A percentile compares a stretch with the other conserved stretches of the same genome.
Evolutionary conservation across 441 rosid genomes (phyloP).

Genomic region (Mallotus repandus): DNA sequence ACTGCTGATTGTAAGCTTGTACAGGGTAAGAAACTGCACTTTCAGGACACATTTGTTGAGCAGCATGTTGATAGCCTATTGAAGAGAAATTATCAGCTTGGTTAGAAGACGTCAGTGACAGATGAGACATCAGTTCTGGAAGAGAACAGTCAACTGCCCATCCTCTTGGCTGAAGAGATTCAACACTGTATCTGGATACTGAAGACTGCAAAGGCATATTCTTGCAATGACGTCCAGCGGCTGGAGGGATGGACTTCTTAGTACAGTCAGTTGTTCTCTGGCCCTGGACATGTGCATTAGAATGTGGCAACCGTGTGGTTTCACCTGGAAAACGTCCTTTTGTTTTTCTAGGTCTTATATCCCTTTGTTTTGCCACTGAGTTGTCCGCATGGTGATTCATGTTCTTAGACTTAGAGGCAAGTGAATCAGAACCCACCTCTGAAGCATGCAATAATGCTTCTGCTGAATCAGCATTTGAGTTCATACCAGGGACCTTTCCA

Average conservation of each 20-base stretch:
- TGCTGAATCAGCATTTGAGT: slow-evolving; percentile 9
- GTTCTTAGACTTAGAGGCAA: not conserved
- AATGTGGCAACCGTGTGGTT: not conserved
- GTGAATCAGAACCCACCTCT: slow-evolving; percentile 5
- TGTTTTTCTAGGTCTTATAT: slow-evolving; percentile 2
- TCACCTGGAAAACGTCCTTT: slow-evolving; percentile 1
- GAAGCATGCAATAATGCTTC: slow-evolving; percentile 3
- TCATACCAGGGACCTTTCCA: not conserved
- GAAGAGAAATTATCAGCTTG: slow-evolving; percentile 3
- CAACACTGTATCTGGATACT: not conserved
- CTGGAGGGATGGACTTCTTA: slow-evolving; percentile 9
- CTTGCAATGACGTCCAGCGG: not conserved
- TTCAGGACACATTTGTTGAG: slow-evolving; percentile 7
- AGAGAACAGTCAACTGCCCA: slow-evolving; percentile 9
- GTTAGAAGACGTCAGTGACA: not conserved
- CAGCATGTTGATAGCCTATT: not conserved
- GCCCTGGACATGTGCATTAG: not conserved
- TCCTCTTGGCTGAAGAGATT: slow-evolving; percentile 8
- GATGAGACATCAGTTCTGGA: slow-evolving; percentile 6
- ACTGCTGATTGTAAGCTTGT: not conserved
- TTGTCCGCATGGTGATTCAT: not conserved
- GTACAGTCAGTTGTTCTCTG: not conserved
- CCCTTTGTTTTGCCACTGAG: slow-evolving; percentile 3
- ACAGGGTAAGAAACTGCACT: slow-evolving; percentile 1
- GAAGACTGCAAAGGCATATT: slow-evolving; percentile 15